Evolutionary conservation across 2,329 filamentous ascomycete genomes (phyloP), one percentile per base, ranked within the genome.

Genomic region (Sphaerostilbella broomeana): DNA sequence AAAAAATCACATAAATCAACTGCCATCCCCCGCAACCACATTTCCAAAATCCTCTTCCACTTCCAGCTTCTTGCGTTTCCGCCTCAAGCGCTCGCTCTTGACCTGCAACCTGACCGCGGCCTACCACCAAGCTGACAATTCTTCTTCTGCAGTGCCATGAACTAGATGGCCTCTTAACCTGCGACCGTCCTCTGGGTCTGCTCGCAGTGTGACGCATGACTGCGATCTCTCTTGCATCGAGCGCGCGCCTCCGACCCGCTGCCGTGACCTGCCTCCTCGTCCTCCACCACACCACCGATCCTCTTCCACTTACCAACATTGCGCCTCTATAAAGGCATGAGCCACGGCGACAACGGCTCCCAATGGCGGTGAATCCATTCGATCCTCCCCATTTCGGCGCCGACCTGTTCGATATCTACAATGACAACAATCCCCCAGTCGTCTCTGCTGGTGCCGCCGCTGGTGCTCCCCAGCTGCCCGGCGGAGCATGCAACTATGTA

Each of bases 401-500:
- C 46, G 65, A 68, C 42, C 68, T 71, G 45, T 77, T 77, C 61
- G 68, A 75, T 49, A 73, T 77, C 36, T 73, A 74, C 52, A 69
- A 62, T 51, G 73, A 77, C 59, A 63, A 62, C 47, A n/a, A n/a
- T n/a, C n/a, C n/a, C n/a, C n/a, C n/a, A n/a, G n/a, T n/a, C n/a
- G n/a, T n/a, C n/a, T 51, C 56, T 22, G 42, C 55, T 21, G 35
- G 59, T 33, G 47, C 47, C 31, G 48, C 44, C 24, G 38, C 42
- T 47, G 54, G 47, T 36, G 10, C 20, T 43, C 45, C 61, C 40
- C 44, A 50, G 42, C 63, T 77, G 8, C 74, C 75, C 2, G 61
- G 63, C 42, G 75, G 75, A 36, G 63, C 63, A 33, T 79, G 75
- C 62, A 77, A 78, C 56, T 79, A 68, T 52, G 68, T 75, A 43